Conservation (phyloP, 2,329 filamentous ascomycete species). For the Apiospora arundinis region DNA sequence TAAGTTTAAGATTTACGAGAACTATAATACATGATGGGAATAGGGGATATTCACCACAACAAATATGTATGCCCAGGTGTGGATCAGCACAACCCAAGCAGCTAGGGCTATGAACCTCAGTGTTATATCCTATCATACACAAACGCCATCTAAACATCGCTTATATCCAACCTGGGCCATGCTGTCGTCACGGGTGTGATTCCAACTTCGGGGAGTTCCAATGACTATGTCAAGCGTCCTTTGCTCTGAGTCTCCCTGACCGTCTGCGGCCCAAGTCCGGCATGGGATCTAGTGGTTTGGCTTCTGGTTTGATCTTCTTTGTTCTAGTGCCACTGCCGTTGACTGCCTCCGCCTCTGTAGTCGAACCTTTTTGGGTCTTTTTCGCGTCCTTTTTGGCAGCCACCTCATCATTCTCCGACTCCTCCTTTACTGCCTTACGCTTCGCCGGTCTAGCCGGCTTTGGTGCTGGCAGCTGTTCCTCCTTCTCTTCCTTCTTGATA, state of each 20-base stretch:
- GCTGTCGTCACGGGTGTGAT: not conserved
- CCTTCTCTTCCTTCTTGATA: constrained; percentile 26
- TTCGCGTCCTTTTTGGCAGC: not conserved
- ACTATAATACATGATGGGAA: not conserved
- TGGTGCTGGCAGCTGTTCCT: constrained; percentile 27
- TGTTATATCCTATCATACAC: not conserved
- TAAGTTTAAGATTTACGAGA: not conserved
- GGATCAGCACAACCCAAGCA: not conserved
- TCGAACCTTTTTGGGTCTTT: not conserved
- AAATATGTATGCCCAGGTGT: not conserved
- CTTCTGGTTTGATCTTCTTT: constrained; percentile 36
- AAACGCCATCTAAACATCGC: not conserved
- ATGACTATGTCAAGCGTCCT: not conserved
- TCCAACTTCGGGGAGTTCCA: not conserved
- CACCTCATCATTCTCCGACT: constrained; percentile 35
- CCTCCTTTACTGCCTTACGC: constrained; percentile 30
- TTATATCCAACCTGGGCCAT: not conserved
- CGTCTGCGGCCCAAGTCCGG: constrained; percentile 23
- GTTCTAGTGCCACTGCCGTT: constrained; percentile 25
- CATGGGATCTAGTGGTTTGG: constrained; percentile 32
- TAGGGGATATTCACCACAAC: not conserved
- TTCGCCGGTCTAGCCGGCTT: constrained; percentile 22
- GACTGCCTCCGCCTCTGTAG: not conserved
- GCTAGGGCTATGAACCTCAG: too few relatives aligned
- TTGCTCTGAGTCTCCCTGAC: constrained; percentile 11